These are phyloP conservation scores for Drechslerella stenobrocha DNA, from an alignment of 2,329 filamentous ascomycete species.

Conservation along the genomic window DNA sequence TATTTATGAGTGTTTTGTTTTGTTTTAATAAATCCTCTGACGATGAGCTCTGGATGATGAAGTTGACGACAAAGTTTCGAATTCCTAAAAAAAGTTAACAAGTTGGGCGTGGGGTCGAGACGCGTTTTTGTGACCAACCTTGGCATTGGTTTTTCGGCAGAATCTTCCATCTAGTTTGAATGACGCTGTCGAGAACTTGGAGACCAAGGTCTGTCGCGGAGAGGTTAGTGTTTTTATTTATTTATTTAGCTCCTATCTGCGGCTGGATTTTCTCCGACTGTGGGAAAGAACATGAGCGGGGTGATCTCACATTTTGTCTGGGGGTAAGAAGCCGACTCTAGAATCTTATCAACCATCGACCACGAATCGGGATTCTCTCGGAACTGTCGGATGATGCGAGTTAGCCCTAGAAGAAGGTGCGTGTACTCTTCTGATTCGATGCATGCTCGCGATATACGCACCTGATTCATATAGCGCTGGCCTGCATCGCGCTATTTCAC, in stretches of 20 bases:
- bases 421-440: slow-evolving; percentile 2
- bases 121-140: slow-evolving; percentile 61
- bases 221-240: slow-evolving; percentile 26
- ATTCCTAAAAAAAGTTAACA: slow-evolving; percentile 67
- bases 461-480: slow-evolving; percentile 46
- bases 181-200: slow-evolving; percentile 96
- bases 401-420: slow-evolving; percentile 14
- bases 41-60: slow-evolving; percentile 91
- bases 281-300: slow-evolving; percentile 5
- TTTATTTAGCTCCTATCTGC: neutral
- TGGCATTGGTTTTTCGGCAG: slow-evolving; percentile 93
- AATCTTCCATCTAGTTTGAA: slow-evolving; percentile 98
- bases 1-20: slow-evolving; percentile 91
- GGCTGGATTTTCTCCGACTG: too few species aligned
- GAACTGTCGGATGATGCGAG: slow-evolving; percentile 65
- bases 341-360: slow-evolving; percentile 95
- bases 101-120: slow-evolving; percentile 6
- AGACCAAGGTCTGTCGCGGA: slow-evolving; percentile 75
- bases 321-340: slow-evolving; percentile 86
- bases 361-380: slow-evolving; percentile 98
- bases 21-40: slow-evolving; percentile 83
- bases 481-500: slow-evolving; percentile 16
- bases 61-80: slow-evolving; percentile 97
- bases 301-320: slow-evolving; percentile 85
- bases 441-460: slow-evolving; percentile 21